A percentile compares a stretch with the other conserved stretches of the same genome.
Conservation (phyloP, 2,329 filamentous ascomycete genomes). For the Ophiostoma sp. region DNA sequence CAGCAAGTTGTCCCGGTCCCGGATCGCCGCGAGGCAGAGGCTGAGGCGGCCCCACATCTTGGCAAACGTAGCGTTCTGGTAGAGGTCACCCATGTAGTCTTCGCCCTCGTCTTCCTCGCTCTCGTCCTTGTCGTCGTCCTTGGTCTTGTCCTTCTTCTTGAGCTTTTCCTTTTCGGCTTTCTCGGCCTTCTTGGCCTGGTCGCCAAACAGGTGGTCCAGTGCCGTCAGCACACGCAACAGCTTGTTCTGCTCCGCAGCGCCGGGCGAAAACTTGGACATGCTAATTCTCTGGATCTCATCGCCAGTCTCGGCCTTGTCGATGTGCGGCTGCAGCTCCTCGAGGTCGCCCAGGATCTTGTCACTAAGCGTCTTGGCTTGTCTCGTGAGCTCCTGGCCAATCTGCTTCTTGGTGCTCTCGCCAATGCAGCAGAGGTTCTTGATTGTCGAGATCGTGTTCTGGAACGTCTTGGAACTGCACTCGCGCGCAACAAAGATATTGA, state of each 20-base stretch:
- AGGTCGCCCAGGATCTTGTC: constrained; percentile 80
- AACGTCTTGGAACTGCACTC: constrained; percentile 98
- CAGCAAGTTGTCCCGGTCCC: constrained; percentile 88
- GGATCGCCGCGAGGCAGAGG: constrained; percentile 79
- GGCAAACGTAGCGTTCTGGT: constrained; percentile 85
- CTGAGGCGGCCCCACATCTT: constrained; percentile 90
- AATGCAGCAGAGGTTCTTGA: constrained; percentile 93
- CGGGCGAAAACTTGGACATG: constrained; percentile 89
- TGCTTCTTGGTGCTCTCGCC: constrained; percentile 83
- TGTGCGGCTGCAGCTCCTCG: constrained; percentile 76
- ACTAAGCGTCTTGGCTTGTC: constrained; percentile 78
- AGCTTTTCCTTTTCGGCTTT: constrained; percentile 25
- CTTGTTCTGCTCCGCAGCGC: constrained; percentile 95
- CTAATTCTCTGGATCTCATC: constrained; percentile 95
- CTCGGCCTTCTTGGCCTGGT: constrained; percentile 55
- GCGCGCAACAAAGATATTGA: constrained; percentile 90
- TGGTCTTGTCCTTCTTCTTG: constrained; percentile 29
- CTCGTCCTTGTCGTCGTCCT: neutral
- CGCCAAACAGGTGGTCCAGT: constrained; percentile 90
- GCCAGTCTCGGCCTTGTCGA: constrained; percentile 77
- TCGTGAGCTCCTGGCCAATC: constrained; percentile 89
- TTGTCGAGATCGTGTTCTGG: constrained; percentile 94
- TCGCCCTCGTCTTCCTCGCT: constrained; percentile 52
- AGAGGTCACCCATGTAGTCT: constrained; percentile 78
- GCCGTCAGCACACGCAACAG: constrained; percentile 86